Conservation (phyloP, 1,284 basidiomycete genomes). For the Rhodotorula sp. region DNA sequence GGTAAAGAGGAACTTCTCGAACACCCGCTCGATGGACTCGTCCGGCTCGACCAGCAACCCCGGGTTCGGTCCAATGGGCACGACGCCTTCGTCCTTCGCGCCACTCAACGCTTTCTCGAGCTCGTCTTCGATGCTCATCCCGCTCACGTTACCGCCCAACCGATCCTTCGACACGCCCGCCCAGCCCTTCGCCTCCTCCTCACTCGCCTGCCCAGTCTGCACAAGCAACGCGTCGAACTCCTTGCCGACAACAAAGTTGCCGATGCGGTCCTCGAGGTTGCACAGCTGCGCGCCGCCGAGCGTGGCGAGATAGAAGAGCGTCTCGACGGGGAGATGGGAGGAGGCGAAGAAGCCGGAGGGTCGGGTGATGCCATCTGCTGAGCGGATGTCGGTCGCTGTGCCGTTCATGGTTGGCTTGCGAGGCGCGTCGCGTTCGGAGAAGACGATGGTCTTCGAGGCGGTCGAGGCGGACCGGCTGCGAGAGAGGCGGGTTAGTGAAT, state of each 20-base stretch:
- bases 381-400: slow-evolving; percentile 4
- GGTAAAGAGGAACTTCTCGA: slow-evolving; percentile 65
- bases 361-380: slow-evolving; percentile 35
- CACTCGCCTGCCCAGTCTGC: slow-evolving; percentile 53
- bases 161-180: slow-evolving; percentile 10
- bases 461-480: slow-evolving; percentile 35
- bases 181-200: slow-evolving; percentile 16
- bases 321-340: slow-evolving; percentile 67
- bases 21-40: slow-evolving; percentile 54
- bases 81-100: slow-evolving; percentile 20
- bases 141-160: slow-evolving; percentile 26
- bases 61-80: slow-evolving; percentile 25
- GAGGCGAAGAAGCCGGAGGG: slow-evolving; percentile 52
- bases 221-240: slow-evolving; percentile 85
- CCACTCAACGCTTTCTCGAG: slow-evolving; percentile 55
- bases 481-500: slow-evolving; percentile 12
- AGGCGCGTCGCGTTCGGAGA: slow-evolving; percentile 16
- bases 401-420: neutral
- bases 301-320: slow-evolving; percentile 86
- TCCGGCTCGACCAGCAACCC: slow-evolving; percentile 39
- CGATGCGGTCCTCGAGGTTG: slow-evolving; percentile 66
- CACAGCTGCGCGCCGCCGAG: slow-evolving; percentile 86
- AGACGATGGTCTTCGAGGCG: slow-evolving; percentile 36
- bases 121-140: slow-evolving; percentile 51
- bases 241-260: slow-evolving; percentile 75